Base-by-base conservation (phyloP, 2,329 filamentous ascomycete genomes). In the Aspergillus sp. region DNA sequence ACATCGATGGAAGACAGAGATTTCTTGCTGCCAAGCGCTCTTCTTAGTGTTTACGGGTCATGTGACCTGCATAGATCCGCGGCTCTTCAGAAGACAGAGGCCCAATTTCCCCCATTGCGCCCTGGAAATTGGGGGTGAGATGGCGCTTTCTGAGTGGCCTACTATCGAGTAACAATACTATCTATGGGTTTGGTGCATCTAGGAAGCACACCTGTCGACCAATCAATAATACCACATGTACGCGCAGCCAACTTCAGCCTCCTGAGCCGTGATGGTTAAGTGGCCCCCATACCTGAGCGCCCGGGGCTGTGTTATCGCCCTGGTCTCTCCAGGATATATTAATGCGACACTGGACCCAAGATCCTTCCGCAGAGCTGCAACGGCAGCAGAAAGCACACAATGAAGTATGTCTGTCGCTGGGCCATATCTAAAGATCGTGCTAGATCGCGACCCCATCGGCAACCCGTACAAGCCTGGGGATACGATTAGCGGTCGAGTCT, bases 381-480 rank as follows among this genome's bases (percentile, higher is more conserved):
- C 27, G n/a, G 15, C 34, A 37, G 4, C 34, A n/a, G 34, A n/a
- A 8, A n/a, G 34, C 27, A 30, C 27, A 37, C 7, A n/a, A 37
- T 37, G 34, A 37, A 48, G 34, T 17, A 53, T 41, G 42, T 20
- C 19, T n/a, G 27, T 5, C n/a, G 40, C 33, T 5, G 19, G 33
- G 9, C 27, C 51, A 4, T 19, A 33, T 6, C 51, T 54, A 5
- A 22, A 11, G 4, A 54, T 54, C 15, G 41, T 40, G 11, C 47
- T 56, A 19, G 40, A 51, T 3, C 19, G 40, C 8, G 22, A 47
- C 11, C 20, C 22, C 12, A 6, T 3, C 24, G 19, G 22, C 20
- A 24, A 22, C 11, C 41, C 34, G 11, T 44, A 56, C 13, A 34
- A n/a, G 13, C 54, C 54, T 3, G 54, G 54, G 9, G 54, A 56